phyloP scores from a whole-genome alignment of 352 stramenopile genomes.

The Discostella stelligera region DNA sequence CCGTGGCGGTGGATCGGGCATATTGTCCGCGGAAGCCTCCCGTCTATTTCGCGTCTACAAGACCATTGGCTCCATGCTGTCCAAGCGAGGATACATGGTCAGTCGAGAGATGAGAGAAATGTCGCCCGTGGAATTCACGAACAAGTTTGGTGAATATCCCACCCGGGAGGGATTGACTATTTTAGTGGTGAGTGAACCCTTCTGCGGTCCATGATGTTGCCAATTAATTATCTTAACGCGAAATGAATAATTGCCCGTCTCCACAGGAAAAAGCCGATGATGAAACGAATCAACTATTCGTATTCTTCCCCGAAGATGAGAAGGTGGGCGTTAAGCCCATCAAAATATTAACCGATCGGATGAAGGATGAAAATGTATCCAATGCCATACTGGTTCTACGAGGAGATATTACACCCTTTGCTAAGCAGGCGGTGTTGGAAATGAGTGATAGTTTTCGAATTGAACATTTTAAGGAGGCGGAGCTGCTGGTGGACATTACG shows the following conservation, averaged over 20 bases:
- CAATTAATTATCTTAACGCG: no score
- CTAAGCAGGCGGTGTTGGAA: constrained; percentile 94
- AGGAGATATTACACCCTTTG: constrained; percentile 94
- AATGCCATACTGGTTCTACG: constrained; percentile 98
- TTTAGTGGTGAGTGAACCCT: constrained; percentile 80
- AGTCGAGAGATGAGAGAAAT: constrained; percentile 94
- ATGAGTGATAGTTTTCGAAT: constrained; percentile 86
- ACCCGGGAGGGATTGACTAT: constrained; percentile 95
- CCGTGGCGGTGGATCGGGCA: constrained; percentile 16
- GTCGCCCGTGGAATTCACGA: constrained; percentile 90
- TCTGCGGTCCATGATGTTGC: neutral
- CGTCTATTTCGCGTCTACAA: constrained; percentile 80
- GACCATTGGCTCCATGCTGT: constrained; percentile 83
- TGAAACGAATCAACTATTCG: constrained; percentile 89
- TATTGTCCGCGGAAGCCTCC: constrained; percentile 68
- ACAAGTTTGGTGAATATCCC: constrained; percentile 89
- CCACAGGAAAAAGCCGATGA: constrained; percentile 82
- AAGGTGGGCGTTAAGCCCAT: constrained; percentile 98
- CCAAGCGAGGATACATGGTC: constrained; percentile 95
- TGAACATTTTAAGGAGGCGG: constrained; percentile 98
- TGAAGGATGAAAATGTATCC: constrained; percentile 94
- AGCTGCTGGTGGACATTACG: constrained; percentile 99
- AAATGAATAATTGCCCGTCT: no score
- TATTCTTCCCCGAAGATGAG: constrained; percentile 99
- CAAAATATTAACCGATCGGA: constrained; percentile 90